These are phyloP conservation scores for Puya raimondii DNA, from an alignment of 176 grass and related monocot species.

Conservation along the genomic window DNA sequence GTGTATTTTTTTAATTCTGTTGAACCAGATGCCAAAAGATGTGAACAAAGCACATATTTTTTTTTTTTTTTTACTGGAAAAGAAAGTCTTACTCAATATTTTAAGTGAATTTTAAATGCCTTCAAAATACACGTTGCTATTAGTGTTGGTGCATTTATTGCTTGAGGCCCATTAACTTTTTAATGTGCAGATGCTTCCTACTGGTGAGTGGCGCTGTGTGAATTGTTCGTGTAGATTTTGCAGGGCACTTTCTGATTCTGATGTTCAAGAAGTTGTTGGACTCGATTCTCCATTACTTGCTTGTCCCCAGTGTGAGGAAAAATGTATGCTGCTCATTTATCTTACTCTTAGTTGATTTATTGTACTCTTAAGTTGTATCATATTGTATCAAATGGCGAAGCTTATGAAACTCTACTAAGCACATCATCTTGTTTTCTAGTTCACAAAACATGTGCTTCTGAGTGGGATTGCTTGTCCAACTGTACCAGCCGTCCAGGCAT, in stretches of 20 bases:
- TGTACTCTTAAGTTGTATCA: slow-evolving; percentile 8
- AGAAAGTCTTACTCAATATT: neutral
- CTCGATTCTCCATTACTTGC: slow-evolving; percentile 39
- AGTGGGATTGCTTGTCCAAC: slow-evolving; percentile 20
- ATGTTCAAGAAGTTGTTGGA: slow-evolving; percentile 27
- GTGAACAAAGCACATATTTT: neutral
- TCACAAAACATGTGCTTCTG: slow-evolving; percentile 57
- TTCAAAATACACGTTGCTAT: neutral
- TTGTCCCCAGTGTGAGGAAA: slow-evolving; percentile 64
- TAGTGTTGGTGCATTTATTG: neutral
- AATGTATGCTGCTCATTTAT: slow-evolving; percentile 43
- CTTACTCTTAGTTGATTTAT: slow-evolving; percentile 21
- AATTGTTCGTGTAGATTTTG: slow-evolving; percentile 94
- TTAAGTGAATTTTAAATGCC: neutral
- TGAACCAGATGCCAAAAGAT: neutral
- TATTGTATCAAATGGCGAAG: neutral
- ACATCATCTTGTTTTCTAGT: slow-evolving; percentile 32
- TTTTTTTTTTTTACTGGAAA: neutral
- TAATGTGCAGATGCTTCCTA: slow-evolving; percentile 61
- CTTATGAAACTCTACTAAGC: neutral
- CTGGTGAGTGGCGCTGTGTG: slow-evolving; percentile 79
- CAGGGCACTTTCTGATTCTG: slow-evolving; percentile 37
- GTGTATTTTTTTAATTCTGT: neutral
- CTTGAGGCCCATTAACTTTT: neutral
- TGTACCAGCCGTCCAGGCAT: slow-evolving; percentile 22